Conservation (phyloP, 1,139 yeast genomes). For the Candida sojae region DNA sequence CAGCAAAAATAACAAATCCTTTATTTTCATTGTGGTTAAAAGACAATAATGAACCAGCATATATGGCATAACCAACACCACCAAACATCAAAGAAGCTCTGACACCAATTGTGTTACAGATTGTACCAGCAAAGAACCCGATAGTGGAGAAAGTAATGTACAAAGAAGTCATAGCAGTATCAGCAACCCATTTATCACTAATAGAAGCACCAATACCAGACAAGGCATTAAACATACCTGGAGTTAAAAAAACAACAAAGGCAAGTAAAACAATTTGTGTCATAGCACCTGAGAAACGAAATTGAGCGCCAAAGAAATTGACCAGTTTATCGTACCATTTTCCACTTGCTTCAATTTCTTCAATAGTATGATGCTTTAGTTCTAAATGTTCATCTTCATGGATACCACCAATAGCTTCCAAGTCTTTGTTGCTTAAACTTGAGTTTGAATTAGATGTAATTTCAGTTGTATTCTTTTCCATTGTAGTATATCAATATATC, state of each 20-base stretch:
- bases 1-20: constrained; percentile 59
- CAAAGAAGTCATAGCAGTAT: constrained; percentile 56
- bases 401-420: constrained; percentile 7
- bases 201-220: constrained; percentile 56
- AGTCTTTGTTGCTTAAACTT: constrained; percentile 11
- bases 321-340: constrained; percentile 43
- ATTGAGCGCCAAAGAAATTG: constrained; percentile 8
- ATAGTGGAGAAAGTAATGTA: constrained; percentile 57
- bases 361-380: constrained; percentile 27
- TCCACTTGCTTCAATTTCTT: constrained; percentile 32
- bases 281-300: constrained; percentile 43
- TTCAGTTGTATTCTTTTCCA: constrained; percentile 2
- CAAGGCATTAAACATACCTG: constrained; percentile 61
- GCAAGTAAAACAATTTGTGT: constrained; percentile 49
- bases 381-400: constrained; percentile 23
- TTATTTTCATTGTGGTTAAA: constrained; percentile 48
- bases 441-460: constrained; percentile 1
- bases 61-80: constrained; percentile 57
- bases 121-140: constrained; percentile 63
- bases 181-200: constrained; percentile 41
- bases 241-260: constrained; percentile 54
- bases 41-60: constrained; percentile 53
- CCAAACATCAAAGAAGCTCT: constrained; percentile 52
- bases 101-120: constrained; percentile 55
- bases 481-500: not conserved